Base-by-base conservation (phyloP, 2,329 filamentous ascomycete species). In the Hymenoscyphus infarciens region DNA sequence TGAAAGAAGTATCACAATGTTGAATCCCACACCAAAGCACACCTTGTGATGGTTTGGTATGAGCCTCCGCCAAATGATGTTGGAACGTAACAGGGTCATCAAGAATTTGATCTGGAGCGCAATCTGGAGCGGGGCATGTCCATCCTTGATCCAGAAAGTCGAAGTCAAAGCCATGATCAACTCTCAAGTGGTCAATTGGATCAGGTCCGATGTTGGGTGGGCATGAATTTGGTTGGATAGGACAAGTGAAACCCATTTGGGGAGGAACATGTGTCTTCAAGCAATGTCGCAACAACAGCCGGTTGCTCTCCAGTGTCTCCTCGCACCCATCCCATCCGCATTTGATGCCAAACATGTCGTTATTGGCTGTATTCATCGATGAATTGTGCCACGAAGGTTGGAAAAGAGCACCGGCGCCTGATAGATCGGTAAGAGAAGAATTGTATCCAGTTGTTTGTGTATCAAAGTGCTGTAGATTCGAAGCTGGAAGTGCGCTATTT, bases 261-360 rank as follows among this genome's bases (percentile, higher is more conserved):
- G 72, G 69, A 61, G 72, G 70, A 35, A 74, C 61, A 64, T 74
- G 72, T 31, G 66, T 59, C 15, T 64, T 57, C 52, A 73, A 70
- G 27, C 73, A 65, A 61, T 74, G 72, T 6, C 61, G 39, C 42
- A 66, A 52, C 67, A 66, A 72, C 22, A 70, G 67, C 16, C 70
- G 56, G 33, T 67, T 63, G 60, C 61, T 67, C 33, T 62, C 60
- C 39, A 73, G 66, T 13, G 61, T 49, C 29, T 67, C 62, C 15
- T 66, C 64, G 60, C 72, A 74, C 11, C 66, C 66, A 49, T 66
- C 60, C 72, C 72, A 74, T 16, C 56, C 61, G 61, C 71, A 73
- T 42, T 63, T 62, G 49, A 71, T 64, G 27, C 60, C 56, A 13
- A 61, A 64, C 8, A 54, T 19, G 7, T 31, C 49, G 58, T 62